Evolutionary conservation across 192 early-diverging fungal species (phyloP), one percentile per base, ranked within the genome.

Genomic region (Fimicolochytrium jonesii): DNA sequence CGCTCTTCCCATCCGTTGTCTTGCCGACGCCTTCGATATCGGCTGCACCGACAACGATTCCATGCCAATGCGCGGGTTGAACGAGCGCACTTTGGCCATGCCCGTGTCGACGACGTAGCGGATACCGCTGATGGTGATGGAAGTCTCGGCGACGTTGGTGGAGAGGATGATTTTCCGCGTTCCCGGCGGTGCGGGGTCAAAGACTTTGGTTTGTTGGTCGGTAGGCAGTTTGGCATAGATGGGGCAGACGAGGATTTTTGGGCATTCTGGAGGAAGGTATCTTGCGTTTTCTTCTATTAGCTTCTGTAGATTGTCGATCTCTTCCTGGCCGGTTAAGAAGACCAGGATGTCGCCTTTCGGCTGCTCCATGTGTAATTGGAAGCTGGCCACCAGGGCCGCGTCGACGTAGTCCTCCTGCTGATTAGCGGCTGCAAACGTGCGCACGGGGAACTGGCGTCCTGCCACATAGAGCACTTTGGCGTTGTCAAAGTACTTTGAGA

Each of bases 71-170:
- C 86, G 88, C 31, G 94, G 73, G 64, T 95, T 91, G 68, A 87
- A 97, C 9, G 84, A 85, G n/a, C 92, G 83, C 41, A 91, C 78
- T 69, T 99, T 99, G 36, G 87, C 90, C 48, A 96, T 83, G 18
- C 94, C 97, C 11, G 88, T 87, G 64, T 99, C 97, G 26, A 99
- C 68, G 3, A 99, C 94, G 78, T 96, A 93, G 1, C 87, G 85
- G 45, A 99, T 91, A 0, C 94, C 94, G 15, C 86, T 85, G 43
- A 99, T 94, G 0, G 97, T 99, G 58, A 99, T 88, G 57, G 90
- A 92, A 0, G 97, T 96, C 78, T 99, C 97, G 17, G 97, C 97
- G 70, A 99, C 92, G 69, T 99, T 99, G 0, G 97, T 99, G 0
- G 93, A 84, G 29, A 99, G 74, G 59, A 99, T 90, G 7, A 96